Percentiles rank a stretch among this genome's conserved stretches.
Evolutionary conservation across 202 grass and related monocot genomes (phyloP).

Genomic region (Setaria viridis): DNA sequence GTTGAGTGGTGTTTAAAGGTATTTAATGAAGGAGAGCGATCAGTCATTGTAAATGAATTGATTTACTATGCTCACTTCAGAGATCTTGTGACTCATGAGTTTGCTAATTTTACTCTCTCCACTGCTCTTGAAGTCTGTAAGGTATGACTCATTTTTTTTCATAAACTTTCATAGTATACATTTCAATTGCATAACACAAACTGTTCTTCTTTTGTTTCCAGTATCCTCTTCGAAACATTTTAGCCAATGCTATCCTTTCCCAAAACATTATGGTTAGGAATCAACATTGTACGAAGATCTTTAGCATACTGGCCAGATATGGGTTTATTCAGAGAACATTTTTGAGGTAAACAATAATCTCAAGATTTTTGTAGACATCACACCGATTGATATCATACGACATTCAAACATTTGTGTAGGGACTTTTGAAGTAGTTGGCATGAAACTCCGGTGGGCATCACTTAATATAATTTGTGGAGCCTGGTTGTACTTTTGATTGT

Average conservation of each 20-base stretch:
- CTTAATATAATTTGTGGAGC: background rate
- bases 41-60: slow-evolving; percentile 47
- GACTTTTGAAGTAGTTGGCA: background rate
- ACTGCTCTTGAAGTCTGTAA: slow-evolving; percentile 41
- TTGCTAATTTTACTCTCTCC: slow-evolving; percentile 67
- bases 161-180: background rate
- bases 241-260: slow-evolving; percentile 50
- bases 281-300: slow-evolving; percentile 60
- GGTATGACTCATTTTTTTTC: slow-evolving; percentile 26
- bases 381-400: slow-evolving; percentile 19
- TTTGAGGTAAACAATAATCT: slow-evolving; percentile 26
- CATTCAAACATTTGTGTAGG: slow-evolving; percentile 27
- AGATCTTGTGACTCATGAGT: slow-evolving; percentile 55
- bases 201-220: slow-evolving; percentile 26
- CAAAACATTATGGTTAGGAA: slow-evolving; percentile 37
- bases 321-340: slow-evolving; percentile 20
- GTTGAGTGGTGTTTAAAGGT: slow-evolving; percentile 57
- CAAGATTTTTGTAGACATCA: background rate
- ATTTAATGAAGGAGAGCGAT: slow-evolving; percentile 30
- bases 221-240: slow-evolving; percentile 21
- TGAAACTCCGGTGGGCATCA: background rate
- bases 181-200: background rate
- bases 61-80: slow-evolving; percentile 31
- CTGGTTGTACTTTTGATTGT: slow-evolving; percentile 6
- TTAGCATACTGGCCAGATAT: slow-evolving; percentile 28